Conservation (phyloP, 192 early-diverging fungal species). For the Backusella parvicylindrica region DNA sequence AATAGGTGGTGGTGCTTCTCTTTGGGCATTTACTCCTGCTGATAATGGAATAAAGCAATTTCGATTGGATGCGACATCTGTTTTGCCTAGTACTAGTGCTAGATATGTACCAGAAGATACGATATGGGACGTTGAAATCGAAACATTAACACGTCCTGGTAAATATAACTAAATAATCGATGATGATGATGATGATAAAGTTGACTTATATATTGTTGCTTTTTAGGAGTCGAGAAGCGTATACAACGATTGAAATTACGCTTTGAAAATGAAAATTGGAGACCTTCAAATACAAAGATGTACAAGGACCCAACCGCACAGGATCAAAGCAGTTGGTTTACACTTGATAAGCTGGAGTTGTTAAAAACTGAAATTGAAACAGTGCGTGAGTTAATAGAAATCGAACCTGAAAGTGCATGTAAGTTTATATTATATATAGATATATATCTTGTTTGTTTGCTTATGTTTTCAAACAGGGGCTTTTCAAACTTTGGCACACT, state of each 20-base stretch:
- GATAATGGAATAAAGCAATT: neutral
- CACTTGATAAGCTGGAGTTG: conserved; percentile 37
- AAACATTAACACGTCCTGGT: neutral
- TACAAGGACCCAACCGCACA: conserved; percentile 8
- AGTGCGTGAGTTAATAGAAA: conserved; percentile 65
- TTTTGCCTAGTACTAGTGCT: conserved; percentile 2
- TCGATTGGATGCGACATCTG: neutral
- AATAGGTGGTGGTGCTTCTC: conserved; percentile 2
- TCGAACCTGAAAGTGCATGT: conserved; percentile 87
- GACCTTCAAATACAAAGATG: neutral
- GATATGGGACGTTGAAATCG: neutral
- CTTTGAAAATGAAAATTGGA: neutral
- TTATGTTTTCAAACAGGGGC: too few relatives aligned
- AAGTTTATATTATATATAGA: conserved; percentile 17
- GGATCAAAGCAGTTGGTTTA: conserved; percentile 23
- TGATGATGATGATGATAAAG: too few relatives aligned
- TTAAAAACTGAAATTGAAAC: conserved; percentile 56
- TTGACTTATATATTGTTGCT: too few relatives aligned
- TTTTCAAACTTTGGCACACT: conserved; percentile 55
- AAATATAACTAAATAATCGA: too few relatives aligned
- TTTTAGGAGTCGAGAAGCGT: neutral
- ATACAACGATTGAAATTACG: neutral
- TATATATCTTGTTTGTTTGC: too few relatives aligned
- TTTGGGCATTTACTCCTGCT: conserved; percentile 8
- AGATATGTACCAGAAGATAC: neutral